phyloP scores from a whole-genome alignment of 176 grass and related monocot species.

The Bonia amplexicaulis region DNA sequence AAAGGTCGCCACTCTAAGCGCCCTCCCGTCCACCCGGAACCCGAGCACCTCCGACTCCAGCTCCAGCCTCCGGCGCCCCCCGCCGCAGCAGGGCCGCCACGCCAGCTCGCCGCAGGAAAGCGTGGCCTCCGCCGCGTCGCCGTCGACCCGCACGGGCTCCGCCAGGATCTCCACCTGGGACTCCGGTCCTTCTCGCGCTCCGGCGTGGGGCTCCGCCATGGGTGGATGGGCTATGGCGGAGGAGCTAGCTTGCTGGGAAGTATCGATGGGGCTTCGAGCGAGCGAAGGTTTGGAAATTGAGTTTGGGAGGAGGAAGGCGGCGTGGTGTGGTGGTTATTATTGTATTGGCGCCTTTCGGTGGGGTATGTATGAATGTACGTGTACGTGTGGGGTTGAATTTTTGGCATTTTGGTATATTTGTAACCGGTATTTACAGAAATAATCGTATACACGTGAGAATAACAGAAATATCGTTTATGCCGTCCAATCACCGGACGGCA shows the following conservation, averaged over 20 bases:
- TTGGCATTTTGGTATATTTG: too few relatives aligned
- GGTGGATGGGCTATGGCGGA: neutral
- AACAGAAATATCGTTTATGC: too few relatives aligned
- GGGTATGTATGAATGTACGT: neutral
- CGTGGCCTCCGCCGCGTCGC: conserved; percentile 32
- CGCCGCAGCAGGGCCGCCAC: conserved; percentile 40
- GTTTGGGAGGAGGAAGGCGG: conserved; percentile 4
- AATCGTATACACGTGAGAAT: too few relatives aligned
- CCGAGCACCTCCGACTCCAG: conserved; percentile 70
- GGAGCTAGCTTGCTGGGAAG: conserved; percentile 4
- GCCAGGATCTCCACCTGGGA: neutral
- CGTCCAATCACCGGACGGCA: too few relatives aligned
- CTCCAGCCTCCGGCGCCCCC: conserved; percentile 29
- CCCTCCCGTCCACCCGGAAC: conserved; percentile 37
- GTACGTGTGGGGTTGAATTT: neutral
- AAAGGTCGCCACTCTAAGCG: conserved; percentile 48
- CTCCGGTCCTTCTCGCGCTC: neutral
- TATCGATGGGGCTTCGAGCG: neutral
- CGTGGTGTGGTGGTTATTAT: conserved; percentile 24
- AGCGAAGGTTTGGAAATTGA: conserved; percentile 2
- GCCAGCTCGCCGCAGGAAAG: conserved; percentile 56
- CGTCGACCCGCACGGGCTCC: conserved; percentile 43
- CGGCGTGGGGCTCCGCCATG: conserved; percentile 37
- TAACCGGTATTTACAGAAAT: too few relatives aligned
- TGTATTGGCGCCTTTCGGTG: conserved; percentile 14